These are phyloP conservation scores for Diaporthe batatas DNA, from an alignment of 2,329 filamentous ascomycete species.

Conservation along the genomic window DNA sequence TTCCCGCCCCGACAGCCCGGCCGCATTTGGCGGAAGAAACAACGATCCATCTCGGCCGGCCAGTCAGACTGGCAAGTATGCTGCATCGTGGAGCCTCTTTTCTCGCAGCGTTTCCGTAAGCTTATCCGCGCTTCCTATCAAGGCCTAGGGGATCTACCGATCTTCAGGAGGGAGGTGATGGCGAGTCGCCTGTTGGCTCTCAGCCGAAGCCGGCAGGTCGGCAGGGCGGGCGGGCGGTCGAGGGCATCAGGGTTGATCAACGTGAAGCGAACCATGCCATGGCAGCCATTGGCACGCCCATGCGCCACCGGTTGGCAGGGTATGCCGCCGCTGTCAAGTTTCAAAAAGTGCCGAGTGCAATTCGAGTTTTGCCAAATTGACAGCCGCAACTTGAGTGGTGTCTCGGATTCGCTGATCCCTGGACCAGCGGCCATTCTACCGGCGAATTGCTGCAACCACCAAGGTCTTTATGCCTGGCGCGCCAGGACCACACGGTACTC, in stretches of 20 bases:
- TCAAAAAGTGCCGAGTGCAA: constrained; percentile 24
- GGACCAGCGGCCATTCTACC: constrained; percentile 19
- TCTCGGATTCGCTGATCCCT: constrained; percentile 37
- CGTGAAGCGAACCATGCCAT: constrained; percentile 12
- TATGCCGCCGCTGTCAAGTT: constrained; percentile 24
- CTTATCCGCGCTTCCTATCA: constrained; percentile 23
- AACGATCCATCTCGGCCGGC: constrained; percentile 17
- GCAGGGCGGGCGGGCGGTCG: constrained; percentile 15
- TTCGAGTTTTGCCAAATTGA: constrained; percentile 28
- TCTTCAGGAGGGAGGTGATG: constrained; percentile 36
- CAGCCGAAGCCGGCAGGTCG: constrained; percentile 29
- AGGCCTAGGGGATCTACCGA: constrained; percentile 38
- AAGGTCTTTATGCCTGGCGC: neutral
- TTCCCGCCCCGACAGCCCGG: neutral
- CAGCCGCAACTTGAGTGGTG: constrained; percentile 28
- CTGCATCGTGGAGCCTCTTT: constrained; percentile 20
- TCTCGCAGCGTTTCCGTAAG: neutral
- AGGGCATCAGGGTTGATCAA: constrained; percentile 24
- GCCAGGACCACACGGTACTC: constrained; percentile 11
- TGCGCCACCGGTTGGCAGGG: constrained; percentile 9
- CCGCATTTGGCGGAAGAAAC: constrained; percentile 15
- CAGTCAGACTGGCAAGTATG: neutral
- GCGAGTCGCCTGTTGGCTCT: constrained; percentile 21
- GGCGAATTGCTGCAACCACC: constrained; percentile 6
- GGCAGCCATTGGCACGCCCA: neutral